Evolutionary conservation across 2,329 filamentous ascomycete species (phyloP), one percentile per base, ranked within the genome.

Genomic region (Sclerotinia subarctica): DNA sequence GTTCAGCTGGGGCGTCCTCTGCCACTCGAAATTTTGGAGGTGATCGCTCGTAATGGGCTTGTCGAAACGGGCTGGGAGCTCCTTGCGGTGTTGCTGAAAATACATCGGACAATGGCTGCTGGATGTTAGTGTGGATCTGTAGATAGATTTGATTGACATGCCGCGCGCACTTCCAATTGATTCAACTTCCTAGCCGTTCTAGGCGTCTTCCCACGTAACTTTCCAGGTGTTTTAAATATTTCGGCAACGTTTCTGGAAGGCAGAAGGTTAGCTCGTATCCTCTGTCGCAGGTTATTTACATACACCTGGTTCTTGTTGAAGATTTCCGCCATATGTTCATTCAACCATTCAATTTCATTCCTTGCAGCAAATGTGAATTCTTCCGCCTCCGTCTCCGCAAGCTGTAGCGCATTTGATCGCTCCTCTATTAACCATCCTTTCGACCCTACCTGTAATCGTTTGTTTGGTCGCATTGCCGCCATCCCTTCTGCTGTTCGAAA

Each of bases 281-380:
- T 68, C 42, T 42, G 60, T 46, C 57, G n/a, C 46, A 54, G 69
- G 64, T 66, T 73, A 72, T 76, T 74, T 72, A 85, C 90, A 76
- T 86, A 97, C 95, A 93, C 87, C 80, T 94, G 88, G 76, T 93
- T 91, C 74, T 90, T 88, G 75, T 89, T 90, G 78, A 98, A 96
- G 76, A 99, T 92, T 71, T 96, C 93, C 62, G 88, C 88, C 94
- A 99, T 97, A 79, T 99, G 95, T 81, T 98, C 95, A 77, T 99
- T 98, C 74, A 99, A 83, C 95, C 95, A 99, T 78, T 98, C 94
- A 76, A 98, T 83, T 79, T 99, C 95, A 80, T 98, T 96, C 69
- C 92, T 88, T 70, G 92, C 94, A 42, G 93, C 93, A 80, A 92
- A 98, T 54, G 91, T 88, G 77, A 98, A 96, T 80, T 99, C 96